phyloP scores from a whole-genome alignment of 179 eudicot genomes.

The Silene vulgaris region DNA sequence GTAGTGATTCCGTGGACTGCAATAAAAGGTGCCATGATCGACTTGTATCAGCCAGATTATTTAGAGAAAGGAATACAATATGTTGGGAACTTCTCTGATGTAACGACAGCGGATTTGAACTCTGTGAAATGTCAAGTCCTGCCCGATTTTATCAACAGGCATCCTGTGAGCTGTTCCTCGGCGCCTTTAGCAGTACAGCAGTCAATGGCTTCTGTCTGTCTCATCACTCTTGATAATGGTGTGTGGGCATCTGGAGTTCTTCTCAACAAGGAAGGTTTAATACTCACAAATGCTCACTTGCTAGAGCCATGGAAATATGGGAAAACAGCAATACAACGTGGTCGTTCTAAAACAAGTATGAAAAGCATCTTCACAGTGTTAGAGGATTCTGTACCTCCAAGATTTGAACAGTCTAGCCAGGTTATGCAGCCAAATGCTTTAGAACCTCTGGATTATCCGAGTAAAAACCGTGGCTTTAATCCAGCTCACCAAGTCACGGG shows the following conservation, averaged over 20 bases:
- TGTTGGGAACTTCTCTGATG: constrained; percentile 23
- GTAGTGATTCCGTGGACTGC: constrained; percentile 89
- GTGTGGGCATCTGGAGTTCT: constrained; percentile 95
- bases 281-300: constrained; percentile 96
- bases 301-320: constrained; percentile 95
- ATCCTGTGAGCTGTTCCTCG: constrained; percentile 16
- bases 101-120: constrained; percentile 24
- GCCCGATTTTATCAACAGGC: constrained; percentile 24
- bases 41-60: constrained; percentile 39
- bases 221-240: constrained; percentile 64
- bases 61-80: constrained; percentile 23
- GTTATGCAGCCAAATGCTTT: background rate
- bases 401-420: background rate
- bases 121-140: constrained; percentile 21
- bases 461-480: constrained; percentile 21
- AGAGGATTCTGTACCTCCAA: constrained; percentile 23
- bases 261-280: constrained; percentile 68
- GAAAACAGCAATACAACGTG: constrained; percentile 41
- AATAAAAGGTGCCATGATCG: constrained; percentile 62
- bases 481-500: constrained; percentile 23
- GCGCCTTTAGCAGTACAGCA: constrained; percentile 47
- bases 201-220: constrained; percentile 71
- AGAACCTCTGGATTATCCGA: constrained; percentile 28
- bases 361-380: constrained; percentile 28
- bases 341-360: constrained; percentile 28